Evolutionary conservation across 2,329 filamentous ascomycete genomes (phyloP).

Genomic region (Fusarium sp.): DNA sequence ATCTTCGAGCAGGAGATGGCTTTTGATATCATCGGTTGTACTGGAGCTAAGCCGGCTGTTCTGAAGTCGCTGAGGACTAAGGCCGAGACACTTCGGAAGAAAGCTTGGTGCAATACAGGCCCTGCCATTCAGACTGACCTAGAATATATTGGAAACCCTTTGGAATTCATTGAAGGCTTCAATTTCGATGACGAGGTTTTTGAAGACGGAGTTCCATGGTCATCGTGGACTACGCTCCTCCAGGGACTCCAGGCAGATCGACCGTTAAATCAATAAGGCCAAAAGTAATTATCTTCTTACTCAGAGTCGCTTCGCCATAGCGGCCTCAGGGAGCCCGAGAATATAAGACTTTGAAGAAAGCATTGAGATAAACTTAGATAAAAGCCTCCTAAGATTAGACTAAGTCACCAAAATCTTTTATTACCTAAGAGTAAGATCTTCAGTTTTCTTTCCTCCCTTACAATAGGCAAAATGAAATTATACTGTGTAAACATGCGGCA

Average conservation of each 20-base stretch:
- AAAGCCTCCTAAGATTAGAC: fast-evolving
- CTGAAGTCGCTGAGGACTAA: not conserved
- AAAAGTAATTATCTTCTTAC: fast-evolving
- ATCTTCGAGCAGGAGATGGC: not conserved
- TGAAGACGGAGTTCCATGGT: not conserved
- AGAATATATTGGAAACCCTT: not conserved
- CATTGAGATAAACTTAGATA: not conserved
- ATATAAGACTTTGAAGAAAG: not conserved
- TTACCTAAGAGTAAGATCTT: fast-evolving
- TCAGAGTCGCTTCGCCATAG: fast-evolving
- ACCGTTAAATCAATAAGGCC: not conserved
- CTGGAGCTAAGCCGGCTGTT: not conserved
- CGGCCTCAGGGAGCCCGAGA: fast-evolving
- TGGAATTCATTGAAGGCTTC: not conserved
- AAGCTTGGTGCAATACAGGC: fast-evolving
- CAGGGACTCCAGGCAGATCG: not conserved
- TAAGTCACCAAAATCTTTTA: not conserved
- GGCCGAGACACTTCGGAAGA: not conserved
- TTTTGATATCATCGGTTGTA: not conserved
- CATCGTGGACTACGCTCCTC: not conserved
- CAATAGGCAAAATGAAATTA: fast-evolving
- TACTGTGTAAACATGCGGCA: fast-evolving
- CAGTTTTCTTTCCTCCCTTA: not conserved
- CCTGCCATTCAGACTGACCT: not conserved
- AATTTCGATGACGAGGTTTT: not conserved